Evolutionary conservation across 371 early-diverging fungal species (phyloP).

Genomic region (Syncephalastrum sp.): DNA sequence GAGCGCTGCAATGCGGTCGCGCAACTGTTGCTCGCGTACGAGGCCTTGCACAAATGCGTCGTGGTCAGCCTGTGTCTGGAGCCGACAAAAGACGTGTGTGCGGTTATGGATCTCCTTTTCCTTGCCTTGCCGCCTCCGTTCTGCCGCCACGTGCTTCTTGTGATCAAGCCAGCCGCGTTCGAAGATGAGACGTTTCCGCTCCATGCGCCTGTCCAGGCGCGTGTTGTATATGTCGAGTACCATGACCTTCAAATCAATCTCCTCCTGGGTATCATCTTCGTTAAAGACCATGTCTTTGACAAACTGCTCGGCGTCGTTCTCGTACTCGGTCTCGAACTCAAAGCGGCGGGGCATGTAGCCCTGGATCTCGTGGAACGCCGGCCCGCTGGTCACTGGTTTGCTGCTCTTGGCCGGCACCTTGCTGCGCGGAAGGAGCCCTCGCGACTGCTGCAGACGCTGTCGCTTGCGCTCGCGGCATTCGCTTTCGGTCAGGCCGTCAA

Average conservation of each 20-base stretch:
- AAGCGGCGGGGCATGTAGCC: constrained; percentile 98
- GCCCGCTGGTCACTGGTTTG: constrained; percentile 80
- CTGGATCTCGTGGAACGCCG: constrained; percentile 93
- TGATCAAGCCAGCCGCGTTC: constrained; percentile 87
- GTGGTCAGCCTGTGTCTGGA: constrained; percentile 83
- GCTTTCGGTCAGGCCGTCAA: constrained; percentile 37
- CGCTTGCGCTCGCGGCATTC: constrained; percentile 44
- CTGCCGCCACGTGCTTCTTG: constrained; percentile 73
- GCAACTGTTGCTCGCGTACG: constrained; percentile 69
- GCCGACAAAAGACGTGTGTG: constrained; percentile 87
- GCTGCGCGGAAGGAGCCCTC: constrained; percentile 32
- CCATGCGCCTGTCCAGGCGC: constrained; percentile 79
- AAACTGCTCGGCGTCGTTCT: constrained; percentile 92
- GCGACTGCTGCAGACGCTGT: constrained; percentile 40
- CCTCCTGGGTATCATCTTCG: constrained; percentile 85
- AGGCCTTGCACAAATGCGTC: constrained; percentile 82
- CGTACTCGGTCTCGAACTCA: constrained; percentile 97
- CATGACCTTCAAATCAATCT: constrained; percentile 86
- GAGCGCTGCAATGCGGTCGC: constrained; percentile 79
- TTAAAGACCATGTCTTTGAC: constrained; percentile 94
- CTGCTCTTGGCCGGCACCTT: constrained; percentile 25
- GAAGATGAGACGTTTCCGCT: constrained; percentile 85
- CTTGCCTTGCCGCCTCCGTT: constrained; percentile 81
- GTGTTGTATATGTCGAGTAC: constrained; percentile 93
- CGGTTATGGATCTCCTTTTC: constrained; percentile 79